Base-by-base conservation (phyloP, 164 flowering plant species). In the Kalanchoe fedtschenkoi region DNA sequence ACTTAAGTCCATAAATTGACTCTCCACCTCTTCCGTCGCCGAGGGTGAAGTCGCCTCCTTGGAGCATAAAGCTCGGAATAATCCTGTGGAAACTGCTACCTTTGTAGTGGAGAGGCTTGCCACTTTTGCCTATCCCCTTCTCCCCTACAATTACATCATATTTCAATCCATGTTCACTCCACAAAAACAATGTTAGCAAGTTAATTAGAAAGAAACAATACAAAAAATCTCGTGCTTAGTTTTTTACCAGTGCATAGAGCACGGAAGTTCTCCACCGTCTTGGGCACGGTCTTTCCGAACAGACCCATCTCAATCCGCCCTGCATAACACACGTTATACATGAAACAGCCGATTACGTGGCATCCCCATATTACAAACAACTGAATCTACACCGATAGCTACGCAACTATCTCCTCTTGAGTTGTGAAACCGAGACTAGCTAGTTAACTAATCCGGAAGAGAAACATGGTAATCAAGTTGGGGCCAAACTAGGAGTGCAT, bases 21-120 rank as follows among this genome's bases (percentile, higher is more conserved):
- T 93, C 99, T 60, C 97, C 99, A 42, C 99, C 99, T 72, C 80
- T 81, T 72, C 99, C 99, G 72, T 88, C 85, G 6, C 97, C 97
- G 41, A 66, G 88, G 1, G 99, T 90, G 62, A 93, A 90, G 64
- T 93, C 99, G 70, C 99, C 99, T 62, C 99, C 99, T 65, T 93
- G 99, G 66, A 90, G 47, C 99, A 93, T 93, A 70, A 93, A 93
- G 78, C 92, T 93, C 42, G 99, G 97, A 63, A 93, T 93, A 61
- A 93, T 93, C 68, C 99, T 79, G 51, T 93, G 99, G 78, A 90
- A 87, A 37, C 73, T 16, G 72, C 97, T 93, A 38, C 95, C 96
- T 71, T 90, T 93, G 77, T 70, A 93, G 70, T 88, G 96, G n/a
- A 93, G 90, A 58, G 96, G 92, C 67, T 90, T 90, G 41, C 96